phyloP scores from a whole-genome alignment of 805 yeast species.

The Sporopachydermia lactativora region DNA sequence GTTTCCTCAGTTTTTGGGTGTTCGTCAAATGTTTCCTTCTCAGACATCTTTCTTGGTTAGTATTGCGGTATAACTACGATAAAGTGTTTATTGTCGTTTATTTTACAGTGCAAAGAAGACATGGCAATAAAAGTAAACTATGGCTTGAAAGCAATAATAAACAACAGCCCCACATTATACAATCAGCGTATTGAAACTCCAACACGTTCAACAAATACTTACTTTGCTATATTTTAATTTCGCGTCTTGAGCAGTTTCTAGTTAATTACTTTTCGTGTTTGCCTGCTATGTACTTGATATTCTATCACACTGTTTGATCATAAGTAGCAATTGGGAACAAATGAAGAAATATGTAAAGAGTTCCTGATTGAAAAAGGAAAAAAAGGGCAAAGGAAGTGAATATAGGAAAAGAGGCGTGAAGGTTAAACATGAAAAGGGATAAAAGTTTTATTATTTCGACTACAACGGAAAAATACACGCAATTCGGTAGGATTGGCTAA shows the following conservation, averaged over 20 bases:
- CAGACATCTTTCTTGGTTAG: not conserved
- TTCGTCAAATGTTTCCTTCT: not conserved
- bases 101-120: not conserved
- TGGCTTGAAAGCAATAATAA: conserved; percentile 2
- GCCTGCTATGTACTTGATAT: no score
- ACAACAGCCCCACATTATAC: no score
- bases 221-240: no score
- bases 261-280: no score
- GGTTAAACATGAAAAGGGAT: conserved; percentile 1
- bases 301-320: not conserved
- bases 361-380: conserved; percentile 1
- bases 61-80: not conserved
- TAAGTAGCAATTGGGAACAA: not conserved
- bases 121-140: not conserved
- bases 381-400: not conserved
- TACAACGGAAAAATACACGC: not conserved
- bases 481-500: not conserved
- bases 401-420: not conserved
- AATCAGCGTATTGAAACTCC: no score
- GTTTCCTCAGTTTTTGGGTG: not conserved
- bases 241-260: no score
- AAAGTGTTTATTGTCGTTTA: not conserved
- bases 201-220: no score
- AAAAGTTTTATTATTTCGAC: not conserved
- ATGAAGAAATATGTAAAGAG: not conserved